phyloP scores from a whole-genome alignment of 2,329 filamentous ascomycete genomes.

The Epichloe sylvatica region DNA sequence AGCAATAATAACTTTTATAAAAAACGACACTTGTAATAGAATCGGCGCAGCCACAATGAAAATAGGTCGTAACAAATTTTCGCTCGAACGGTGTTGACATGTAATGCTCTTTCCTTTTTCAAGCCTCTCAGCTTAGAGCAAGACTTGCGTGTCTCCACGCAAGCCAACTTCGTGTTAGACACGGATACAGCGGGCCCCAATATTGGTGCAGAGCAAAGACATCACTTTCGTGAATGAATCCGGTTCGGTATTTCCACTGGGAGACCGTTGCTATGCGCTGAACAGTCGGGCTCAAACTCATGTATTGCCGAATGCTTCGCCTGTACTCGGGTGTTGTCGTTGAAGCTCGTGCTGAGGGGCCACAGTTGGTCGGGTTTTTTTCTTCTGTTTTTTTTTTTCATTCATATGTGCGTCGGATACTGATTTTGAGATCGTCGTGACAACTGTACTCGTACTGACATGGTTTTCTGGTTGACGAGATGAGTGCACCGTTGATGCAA shows the following conservation, averaged over 20 bases:
- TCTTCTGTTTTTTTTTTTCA: background rate
- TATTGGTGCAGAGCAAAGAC: background rate
- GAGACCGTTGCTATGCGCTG: background rate
- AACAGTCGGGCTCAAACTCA: background rate
- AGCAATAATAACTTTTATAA: slow-evolving; percentile 6
- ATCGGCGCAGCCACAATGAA: slow-evolving; percentile 2
- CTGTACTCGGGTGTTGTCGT: background rate
- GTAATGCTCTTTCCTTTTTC: background rate
- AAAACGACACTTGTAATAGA: slow-evolving; percentile 2
- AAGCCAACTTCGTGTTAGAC: background rate
- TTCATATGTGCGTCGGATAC: background rate
- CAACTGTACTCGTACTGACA: background rate
- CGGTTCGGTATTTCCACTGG: background rate
- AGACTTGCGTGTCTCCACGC: slow-evolving; percentile 1
- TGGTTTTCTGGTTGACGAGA: background rate
- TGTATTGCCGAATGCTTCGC: background rate
- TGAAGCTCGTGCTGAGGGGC: background rate
- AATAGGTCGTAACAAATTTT: slow-evolving; percentile 2
- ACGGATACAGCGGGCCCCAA: background rate
- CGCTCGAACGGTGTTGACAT: slow-evolving; percentile 2
- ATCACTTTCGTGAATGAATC: background rate
- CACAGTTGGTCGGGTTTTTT: background rate
- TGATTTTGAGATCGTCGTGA: background rate
- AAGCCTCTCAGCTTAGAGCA: slow-evolving; percentile 2
- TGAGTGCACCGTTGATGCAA: background rate